A percentile compares a stretch with the other conserved stretches of the same genome.
Evolutionary conservation across 2,329 filamentous ascomycete species (phyloP).

Genomic region (Aspergillus novofumigatus): DNA sequence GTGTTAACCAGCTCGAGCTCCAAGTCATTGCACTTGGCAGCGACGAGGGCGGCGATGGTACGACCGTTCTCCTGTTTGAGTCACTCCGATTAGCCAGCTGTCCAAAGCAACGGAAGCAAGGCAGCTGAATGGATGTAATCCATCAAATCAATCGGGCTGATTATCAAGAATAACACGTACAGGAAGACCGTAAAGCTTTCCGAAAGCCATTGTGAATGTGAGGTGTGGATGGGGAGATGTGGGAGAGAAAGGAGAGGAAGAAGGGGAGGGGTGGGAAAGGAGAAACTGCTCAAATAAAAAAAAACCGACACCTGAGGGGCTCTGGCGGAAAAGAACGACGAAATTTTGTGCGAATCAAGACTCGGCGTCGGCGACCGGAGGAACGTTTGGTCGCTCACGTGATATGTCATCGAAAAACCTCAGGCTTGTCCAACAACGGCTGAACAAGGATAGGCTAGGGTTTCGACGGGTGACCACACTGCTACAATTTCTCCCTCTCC

Average conservation of each 20-base stretch:
- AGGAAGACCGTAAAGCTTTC: conserved; percentile 87
- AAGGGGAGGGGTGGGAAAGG: conserved; percentile 12
- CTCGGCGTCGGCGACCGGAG: conserved; percentile 19
- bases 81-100: conserved; percentile 18
- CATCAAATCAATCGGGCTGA: conserved; percentile 2
- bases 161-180: conserved; percentile 49
- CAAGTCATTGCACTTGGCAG: conserved; percentile 96
- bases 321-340: conserved; percentile 14
- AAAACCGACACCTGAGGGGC: conserved; percentile 16
- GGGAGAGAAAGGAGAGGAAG: conserved; percentile 5
- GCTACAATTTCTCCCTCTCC: background rate
- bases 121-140: background rate
- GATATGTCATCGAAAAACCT: conserved; percentile 23
- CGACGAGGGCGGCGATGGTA: conserved; percentile 80
- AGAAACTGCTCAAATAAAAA: conserved; percentile 8
- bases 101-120: conserved; percentile 17
- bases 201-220: conserved; percentile 77
- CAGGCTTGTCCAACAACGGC: conserved; percentile 12
- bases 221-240: conserved; percentile 13
- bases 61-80: conserved; percentile 73
- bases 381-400: conserved; percentile 24
- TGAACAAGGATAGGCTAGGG: background rate
- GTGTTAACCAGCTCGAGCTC: conserved; percentile 81
- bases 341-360: conserved; percentile 27
- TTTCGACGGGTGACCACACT: background rate